Evolutionary conservation across 768 basidiomycete species (phyloP).

Genomic region (Lactarius hengduanensis): DNA sequence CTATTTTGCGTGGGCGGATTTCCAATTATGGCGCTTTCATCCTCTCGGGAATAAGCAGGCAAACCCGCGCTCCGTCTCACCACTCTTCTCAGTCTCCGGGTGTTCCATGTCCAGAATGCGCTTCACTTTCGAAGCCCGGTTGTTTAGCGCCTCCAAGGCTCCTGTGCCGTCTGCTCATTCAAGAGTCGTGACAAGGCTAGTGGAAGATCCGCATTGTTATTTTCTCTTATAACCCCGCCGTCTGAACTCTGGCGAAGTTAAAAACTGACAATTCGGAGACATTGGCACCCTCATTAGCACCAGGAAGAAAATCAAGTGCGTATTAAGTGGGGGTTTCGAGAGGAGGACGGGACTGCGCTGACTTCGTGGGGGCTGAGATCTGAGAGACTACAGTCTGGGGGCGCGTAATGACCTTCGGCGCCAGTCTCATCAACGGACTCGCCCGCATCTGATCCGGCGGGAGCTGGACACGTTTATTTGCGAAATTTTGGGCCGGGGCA

Average conservation of each 20-base stretch:
- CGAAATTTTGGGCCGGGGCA: constrained; percentile 59
- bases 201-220: constrained; percentile 11
- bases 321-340: constrained; percentile 37
- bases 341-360: constrained; percentile 33
- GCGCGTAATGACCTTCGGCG: background rate
- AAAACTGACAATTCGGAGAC: background rate
- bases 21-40: background rate
- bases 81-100: constrained; percentile 3
- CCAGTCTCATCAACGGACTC: constrained; percentile 4
- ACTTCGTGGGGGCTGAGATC: constrained; percentile 27
- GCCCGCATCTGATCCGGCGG: background rate
- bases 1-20: constrained; percentile 7
- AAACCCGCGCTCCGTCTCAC: background rate
- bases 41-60: constrained; percentile 7
- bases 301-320: constrained; percentile 19
- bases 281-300: constrained; percentile 24
- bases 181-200: constrained; percentile 5
- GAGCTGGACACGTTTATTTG: constrained; percentile 38
- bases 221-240: constrained; percentile 25
- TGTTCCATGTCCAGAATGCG: background rate
- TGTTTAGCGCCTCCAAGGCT: constrained; percentile 4
- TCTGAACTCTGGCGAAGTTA: constrained; percentile 25
- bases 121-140: constrained; percentile 4
- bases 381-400: constrained; percentile 33
- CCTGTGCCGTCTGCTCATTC: constrained; percentile 7